A percentile compares a stretch with the other conserved stretches of the same genome.
Conservation (phyloP, 176 grass and related monocot species). For the Phoenix roebelenii region DNA sequence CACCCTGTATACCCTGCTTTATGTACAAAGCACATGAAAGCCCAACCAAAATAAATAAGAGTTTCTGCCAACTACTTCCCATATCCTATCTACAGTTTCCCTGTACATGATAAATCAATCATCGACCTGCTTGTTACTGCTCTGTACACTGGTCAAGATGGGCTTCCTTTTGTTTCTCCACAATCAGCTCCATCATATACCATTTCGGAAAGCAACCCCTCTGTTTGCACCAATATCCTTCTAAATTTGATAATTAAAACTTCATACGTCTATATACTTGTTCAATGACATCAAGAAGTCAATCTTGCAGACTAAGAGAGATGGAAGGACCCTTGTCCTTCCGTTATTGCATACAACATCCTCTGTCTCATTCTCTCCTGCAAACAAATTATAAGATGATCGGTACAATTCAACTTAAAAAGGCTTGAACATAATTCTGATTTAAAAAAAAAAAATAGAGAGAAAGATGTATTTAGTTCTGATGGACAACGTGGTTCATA, state of each 20-base stretch:
- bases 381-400: neutral
- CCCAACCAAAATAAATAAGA: no score
- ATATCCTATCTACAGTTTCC: no score
- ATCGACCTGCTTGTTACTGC: no score
- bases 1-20: no score
- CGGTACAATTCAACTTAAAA: no score
- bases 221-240: neutral
- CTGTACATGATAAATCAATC: no score
- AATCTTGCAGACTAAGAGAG: slow-evolving; percentile 32
- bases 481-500: no score
- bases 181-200: slow-evolving; percentile 29
- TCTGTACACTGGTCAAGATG: neutral
- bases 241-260: slow-evolving; percentile 24
- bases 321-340: slow-evolving; percentile 75
- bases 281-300: neutral
- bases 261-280: slow-evolving; percentile 2
- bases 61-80: no score
- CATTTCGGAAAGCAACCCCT: neutral
- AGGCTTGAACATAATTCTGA: no score
- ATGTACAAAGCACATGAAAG: no score
- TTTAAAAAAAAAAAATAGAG: no score
- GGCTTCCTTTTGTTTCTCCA: slow-evolving; percentile 14
- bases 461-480: no score
- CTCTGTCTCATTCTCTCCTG: slow-evolving; percentile 68
- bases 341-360: slow-evolving; percentile 55